phyloP scores from a whole-genome alignment of 106 monocot genomes.

The Chionographis japonica region DNA sequence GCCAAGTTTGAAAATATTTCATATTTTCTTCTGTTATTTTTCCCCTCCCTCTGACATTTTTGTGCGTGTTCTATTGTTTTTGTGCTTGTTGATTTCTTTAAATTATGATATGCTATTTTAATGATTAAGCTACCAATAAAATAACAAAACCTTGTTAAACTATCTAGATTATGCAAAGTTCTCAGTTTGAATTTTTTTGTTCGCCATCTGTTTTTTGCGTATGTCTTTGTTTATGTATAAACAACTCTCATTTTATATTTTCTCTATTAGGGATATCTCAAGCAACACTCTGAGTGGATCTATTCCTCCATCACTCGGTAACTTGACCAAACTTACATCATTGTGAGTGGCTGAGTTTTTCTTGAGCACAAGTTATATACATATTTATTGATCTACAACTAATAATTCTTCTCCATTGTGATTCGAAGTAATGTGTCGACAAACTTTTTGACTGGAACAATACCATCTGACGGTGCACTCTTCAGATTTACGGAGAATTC shows the following conservation, averaged over 20 bases:
- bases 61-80: too few species aligned
- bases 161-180: too few species aligned
- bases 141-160: too few species aligned
- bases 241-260: constrained; percentile 1
- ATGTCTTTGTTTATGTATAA: neutral
- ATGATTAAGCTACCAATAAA: too few species aligned
- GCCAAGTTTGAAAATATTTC: too few species aligned
- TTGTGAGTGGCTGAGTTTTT: constrained; percentile 51
- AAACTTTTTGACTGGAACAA: constrained; percentile 80
- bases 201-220: neutral
- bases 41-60: too few species aligned
- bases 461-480: constrained; percentile 67
- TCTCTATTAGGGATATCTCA: constrained; percentile 72
- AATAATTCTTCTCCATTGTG: neutral
- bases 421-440: constrained; percentile 70
- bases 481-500: constrained; percentile 59
- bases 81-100: too few species aligned
- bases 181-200: neutral
- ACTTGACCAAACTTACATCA: constrained; percentile 65
- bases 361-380: neutral
- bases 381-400: neutral
- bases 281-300: constrained; percentile 89
- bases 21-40: too few species aligned
- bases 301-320: constrained; percentile 73
- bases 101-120: too few species aligned